phyloP scores from a whole-genome alignment of 129 eudicot species.

The Dittrichia graveolens region DNA sequence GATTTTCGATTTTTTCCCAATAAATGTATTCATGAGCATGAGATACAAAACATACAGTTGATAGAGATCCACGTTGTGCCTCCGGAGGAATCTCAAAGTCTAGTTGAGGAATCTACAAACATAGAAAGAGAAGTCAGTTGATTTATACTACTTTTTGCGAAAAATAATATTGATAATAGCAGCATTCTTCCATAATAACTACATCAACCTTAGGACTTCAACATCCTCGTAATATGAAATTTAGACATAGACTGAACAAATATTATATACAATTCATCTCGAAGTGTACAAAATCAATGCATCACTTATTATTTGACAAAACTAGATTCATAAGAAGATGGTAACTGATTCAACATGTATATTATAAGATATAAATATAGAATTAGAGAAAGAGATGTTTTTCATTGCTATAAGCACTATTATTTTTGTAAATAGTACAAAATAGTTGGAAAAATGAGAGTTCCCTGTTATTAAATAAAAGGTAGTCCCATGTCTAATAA shows the following conservation, averaged over 20 bases:
- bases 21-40: neutral
- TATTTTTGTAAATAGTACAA: neutral
- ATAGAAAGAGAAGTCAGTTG: neutral
- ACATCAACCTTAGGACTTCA: neutral
- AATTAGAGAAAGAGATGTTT: neutral
- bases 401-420: slow-evolving; percentile 7
- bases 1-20: neutral
- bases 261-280: slow-evolving; percentile 2
- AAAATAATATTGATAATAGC: neutral
- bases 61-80: slow-evolving; percentile 89
- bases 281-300: slow-evolving; percentile 5
- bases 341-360: no score
- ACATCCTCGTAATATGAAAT: slow-evolving; percentile 10
- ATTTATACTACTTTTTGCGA: neutral
- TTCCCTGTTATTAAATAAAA: neutral
- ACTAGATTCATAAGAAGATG: neutral
- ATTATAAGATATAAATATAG: neutral
- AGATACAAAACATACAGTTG: slow-evolving; percentile 53
- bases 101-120: slow-evolving; percentile 77
- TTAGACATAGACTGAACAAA: slow-evolving; percentile 11
- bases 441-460: neutral
- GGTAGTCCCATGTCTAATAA: neutral
- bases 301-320: neutral
- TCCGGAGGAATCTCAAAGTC: slow-evolving; percentile 95
- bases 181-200: slow-evolving; percentile 3